Evolutionary conservation across 2,329 filamentous ascomycete species (phyloP).

Genomic region (Amesomyces nigricolor): DNA sequence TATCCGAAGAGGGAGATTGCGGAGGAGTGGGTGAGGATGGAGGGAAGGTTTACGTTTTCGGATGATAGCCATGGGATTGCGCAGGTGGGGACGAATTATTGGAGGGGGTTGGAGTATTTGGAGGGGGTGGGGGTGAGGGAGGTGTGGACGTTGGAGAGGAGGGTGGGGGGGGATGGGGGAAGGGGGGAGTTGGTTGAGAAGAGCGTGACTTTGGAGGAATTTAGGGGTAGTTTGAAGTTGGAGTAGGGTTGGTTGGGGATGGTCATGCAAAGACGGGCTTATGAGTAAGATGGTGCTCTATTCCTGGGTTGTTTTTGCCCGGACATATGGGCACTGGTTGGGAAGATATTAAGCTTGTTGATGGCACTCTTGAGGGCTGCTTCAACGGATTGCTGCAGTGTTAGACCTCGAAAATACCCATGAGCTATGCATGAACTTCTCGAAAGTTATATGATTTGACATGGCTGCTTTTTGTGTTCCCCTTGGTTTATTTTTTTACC

Average conservation of each 20-base stretch:
- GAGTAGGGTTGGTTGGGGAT: slow-evolving; percentile 1
- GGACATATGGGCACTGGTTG: too few relatives aligned
- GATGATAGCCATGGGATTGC: slow-evolving; percentile 90
- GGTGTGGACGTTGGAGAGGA: slow-evolving; percentile 52
- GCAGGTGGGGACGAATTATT: slow-evolving; percentile 84
- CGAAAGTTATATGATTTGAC: too few relatives aligned
- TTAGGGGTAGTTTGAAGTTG: slow-evolving; percentile 31
- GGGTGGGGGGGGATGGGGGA: slow-evolving; percentile 25
- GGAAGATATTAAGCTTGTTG: too few relatives aligned
- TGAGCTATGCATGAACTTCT: too few relatives aligned
- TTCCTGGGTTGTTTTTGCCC: too few relatives aligned
- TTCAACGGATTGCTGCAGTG: too few relatives aligned
- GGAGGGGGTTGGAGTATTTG: slow-evolving; percentile 63
- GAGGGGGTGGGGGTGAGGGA: slow-evolving; percentile 57
- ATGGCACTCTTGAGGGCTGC: too few relatives aligned
- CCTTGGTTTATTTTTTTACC: too few relatives aligned
- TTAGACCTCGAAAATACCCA: too few relatives aligned
- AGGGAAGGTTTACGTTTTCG: slow-evolving; percentile 81
- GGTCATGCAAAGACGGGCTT: too few relatives aligned
- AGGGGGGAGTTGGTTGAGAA: slow-evolving; percentile 39
- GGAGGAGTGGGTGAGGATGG: slow-evolving; percentile 66
- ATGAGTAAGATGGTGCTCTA: too few relatives aligned
- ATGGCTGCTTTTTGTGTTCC: too few relatives aligned
- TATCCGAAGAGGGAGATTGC: slow-evolving; percentile 80
- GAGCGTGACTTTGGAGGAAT: slow-evolving; percentile 38